These are phyloP conservation scores for Fagopyrum tataricum DNA, from an alignment of 148 eudicot genomes.

Conservation along the genomic window DNA sequence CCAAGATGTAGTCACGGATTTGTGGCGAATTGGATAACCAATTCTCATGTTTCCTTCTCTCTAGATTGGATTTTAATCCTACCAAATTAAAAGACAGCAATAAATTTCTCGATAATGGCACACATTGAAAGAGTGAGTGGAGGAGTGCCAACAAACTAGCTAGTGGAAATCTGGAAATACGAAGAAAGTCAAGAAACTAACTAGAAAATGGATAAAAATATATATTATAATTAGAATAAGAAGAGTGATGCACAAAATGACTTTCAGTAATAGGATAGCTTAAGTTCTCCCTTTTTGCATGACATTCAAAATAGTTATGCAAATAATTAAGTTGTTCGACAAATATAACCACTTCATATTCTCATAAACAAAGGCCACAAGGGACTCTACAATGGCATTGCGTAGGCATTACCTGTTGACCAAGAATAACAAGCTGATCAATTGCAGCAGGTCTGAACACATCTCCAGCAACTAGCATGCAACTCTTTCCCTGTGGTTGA, in stretches of 20 bases:
- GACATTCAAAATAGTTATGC: background rate
- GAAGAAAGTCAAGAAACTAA: background rate
- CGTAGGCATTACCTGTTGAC: constrained; percentile 55
- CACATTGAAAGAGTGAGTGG: too few species aligned
- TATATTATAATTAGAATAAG: background rate
- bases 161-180: background rate
- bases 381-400: background rate
- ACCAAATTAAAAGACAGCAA: too few species aligned
- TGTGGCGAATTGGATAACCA: too few species aligned
- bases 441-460: constrained; percentile 99
- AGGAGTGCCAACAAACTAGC: background rate
- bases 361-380: background rate
- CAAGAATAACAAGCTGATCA: constrained; percentile 86
- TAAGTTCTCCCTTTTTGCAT: background rate
- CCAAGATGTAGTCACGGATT: too few species aligned
- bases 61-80: too few species aligned
- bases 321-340: constrained; percentile 7
- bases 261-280: background rate
- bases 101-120: too few species aligned
- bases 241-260: background rate
- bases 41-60: too few species aligned
- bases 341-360: constrained; percentile 22
- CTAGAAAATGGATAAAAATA: background rate
- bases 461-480: constrained; percentile 98
- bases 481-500: constrained; percentile 73